Evolutionary conservation across 2,329 filamentous ascomycete species (phyloP).

Genomic region (Aspergillus pseudonomiae): DNA sequence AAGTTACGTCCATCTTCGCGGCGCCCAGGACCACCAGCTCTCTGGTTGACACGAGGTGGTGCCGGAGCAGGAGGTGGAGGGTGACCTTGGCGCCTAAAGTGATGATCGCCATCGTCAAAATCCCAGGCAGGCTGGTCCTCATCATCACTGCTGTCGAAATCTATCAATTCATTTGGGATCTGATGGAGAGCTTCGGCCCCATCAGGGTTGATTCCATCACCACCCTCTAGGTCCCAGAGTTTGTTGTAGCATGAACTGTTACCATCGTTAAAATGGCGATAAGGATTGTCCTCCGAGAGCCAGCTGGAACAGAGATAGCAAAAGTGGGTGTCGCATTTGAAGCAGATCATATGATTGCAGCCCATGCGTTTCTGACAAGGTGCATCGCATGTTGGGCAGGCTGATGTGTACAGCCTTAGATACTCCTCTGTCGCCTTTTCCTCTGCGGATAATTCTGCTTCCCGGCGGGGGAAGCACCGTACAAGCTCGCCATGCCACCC

Average conservation of each 20-base stretch:
- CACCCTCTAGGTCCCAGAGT: slow-evolving; percentile 85
- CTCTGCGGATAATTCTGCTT: slow-evolving; percentile 74
- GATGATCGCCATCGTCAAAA: slow-evolving; percentile 32
- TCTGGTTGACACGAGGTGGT: slow-evolving; percentile 38
- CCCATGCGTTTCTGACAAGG: slow-evolving; percentile 89
- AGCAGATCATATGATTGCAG: slow-evolving; percentile 97
- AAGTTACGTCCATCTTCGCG: slow-evolving; percentile 30
- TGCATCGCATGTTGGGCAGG: slow-evolving; percentile 84
- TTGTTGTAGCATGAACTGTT: slow-evolving; percentile 77
- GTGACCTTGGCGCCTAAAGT: slow-evolving; percentile 29
- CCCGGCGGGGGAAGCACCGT: slow-evolving; percentile 67
- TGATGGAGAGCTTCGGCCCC: slow-evolving; percentile 44
- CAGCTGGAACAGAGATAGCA: slow-evolving; percentile 93
- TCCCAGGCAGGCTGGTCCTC: slow-evolving; percentile 30
- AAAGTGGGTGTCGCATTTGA: slow-evolving; percentile 86
- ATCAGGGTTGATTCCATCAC: slow-evolving; percentile 61
- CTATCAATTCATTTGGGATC: slow-evolving; percentile 44
- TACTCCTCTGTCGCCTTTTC: slow-evolving; percentile 88
- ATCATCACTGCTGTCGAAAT: slow-evolving; percentile 38
- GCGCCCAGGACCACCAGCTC: slow-evolving; percentile 29
- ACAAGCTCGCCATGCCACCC: slow-evolving; percentile 93
- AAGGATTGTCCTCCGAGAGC: slow-evolving; percentile 79
- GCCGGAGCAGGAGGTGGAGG: slow-evolving; percentile 46
- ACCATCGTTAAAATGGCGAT: slow-evolving; percentile 79
- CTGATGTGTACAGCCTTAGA: slow-evolving; percentile 76